Evolutionary conservation across 139 green algal species (phyloP), one percentile per base, ranked within the genome.

Genomic region (Chlorella sp.): DNA sequence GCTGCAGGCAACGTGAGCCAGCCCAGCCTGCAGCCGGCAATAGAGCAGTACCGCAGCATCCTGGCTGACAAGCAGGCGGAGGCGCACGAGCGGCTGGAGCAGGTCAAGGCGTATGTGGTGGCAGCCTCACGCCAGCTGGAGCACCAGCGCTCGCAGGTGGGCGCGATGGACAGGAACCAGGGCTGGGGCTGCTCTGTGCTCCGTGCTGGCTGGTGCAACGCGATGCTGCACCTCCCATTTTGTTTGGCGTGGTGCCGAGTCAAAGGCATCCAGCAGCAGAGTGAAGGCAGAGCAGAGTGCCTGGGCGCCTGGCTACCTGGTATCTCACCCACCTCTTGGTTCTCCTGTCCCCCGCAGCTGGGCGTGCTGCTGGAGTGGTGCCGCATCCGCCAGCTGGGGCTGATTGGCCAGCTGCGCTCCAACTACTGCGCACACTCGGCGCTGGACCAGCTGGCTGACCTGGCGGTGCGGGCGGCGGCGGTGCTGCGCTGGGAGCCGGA

Each of bases 331-430:
- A 3, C 22, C 64, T 30, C 21, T 14, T 73, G 64, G 0, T 16
- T 5, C 24, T 40, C 77, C 39, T 61, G 3, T 21, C 77, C 40
- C 11, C 78, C 26, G 78, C 53, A 86, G 81, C 81, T 86, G 81
- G 81, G 81, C 26, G 81, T 86, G 81, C 53, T 86, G 81, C 81
- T 86, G 32, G 81, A 86, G 81, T 86, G 81, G 81, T 86, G 57
- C 81, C 81, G 34, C 81, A 48, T 86, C n/a, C 81, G 81, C 32
- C 81, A 86, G 57, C 34, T 75, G 53, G n/a, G n/a, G n/a, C 61
- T 86, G n/a, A 53, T 86, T 30, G 81, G 81, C 16, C n/a, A 73
- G 81, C 60, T 86, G 81, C 81, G 81, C n/a, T 30, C 81, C n/a
- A 28, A 34, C 57, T 73, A 48, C 57, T 86, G 81, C 57, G 60